Evolutionary conservation across 768 basidiomycete species (phyloP), one percentile per base, ranked within the genome.

Genomic region (Lyophyllum semitale): DNA sequence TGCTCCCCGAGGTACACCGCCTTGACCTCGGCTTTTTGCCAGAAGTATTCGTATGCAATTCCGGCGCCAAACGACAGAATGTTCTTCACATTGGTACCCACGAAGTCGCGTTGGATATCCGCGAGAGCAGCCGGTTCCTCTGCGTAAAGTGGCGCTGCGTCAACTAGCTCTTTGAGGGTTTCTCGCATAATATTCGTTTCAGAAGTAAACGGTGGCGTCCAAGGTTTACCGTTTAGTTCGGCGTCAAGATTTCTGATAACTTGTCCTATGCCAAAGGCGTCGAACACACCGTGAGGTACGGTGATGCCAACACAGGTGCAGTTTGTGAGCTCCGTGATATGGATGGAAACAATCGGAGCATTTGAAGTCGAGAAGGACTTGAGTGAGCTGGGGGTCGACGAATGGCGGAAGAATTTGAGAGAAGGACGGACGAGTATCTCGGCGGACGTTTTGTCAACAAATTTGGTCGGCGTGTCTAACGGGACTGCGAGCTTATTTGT

Each of bases 331-430:
- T 43, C 46, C 20, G 53, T 29, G 44, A 54, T 40, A 37, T 55
- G 54, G 46, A 55, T 55, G 22, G 54, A 55, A 8, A 55, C n/a
- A 18, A 55, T 44, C 11, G 54, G 48, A 12, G 29, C 30, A 13
- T 55, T 44, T 7, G 48, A 37, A 23, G 41, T 26, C 12, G 48
- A 11, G 42, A 25, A 50, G 20, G 29, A 25, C 8, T 13, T 13
- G 9, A 50, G 33, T 5, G 54, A 26, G n/a, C n/a, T 38, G 2
- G 48, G 54, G n/a, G 42, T 42, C 15, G 54, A 49, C 4, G 48
- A n/a, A 25, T 55, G 45, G 12, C 48, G 48, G 48, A 55, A 55
- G 48, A 29, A 45, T 23, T 38, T 50, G 18, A 54, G 53, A 23
- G 44, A 26, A 6, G 53, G 53, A 1, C 44, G 32, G 8, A 26